A percentile compares a stretch with the other conserved stretches of the same genome.
These are phyloP conservation scores for Oidiodendron maius DNA, from an alignment of 495 filamentous ascomycete species.

Conservation along the genomic window DNA sequence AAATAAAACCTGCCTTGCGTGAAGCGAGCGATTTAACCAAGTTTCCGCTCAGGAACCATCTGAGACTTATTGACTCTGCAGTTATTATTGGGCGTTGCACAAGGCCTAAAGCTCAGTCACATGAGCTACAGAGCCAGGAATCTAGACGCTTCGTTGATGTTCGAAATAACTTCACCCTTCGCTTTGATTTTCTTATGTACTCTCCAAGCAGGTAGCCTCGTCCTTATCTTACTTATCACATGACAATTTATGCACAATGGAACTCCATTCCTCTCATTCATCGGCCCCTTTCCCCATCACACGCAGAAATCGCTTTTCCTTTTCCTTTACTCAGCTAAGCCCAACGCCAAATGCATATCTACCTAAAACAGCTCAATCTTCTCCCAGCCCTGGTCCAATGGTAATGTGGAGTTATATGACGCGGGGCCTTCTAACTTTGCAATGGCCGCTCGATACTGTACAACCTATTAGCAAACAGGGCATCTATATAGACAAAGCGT, in stretches of 20 bases:
- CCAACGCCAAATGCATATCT: neutral
- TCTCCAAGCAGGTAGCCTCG: too few relatives aligned
- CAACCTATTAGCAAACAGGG: conserved; percentile 1
- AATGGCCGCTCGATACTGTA: conserved; percentile 14
- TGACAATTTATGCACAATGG: neutral
- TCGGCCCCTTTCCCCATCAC: neutral
- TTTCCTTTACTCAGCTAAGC: neutral
- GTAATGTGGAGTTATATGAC: too few relatives aligned
- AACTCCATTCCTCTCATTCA: neutral
- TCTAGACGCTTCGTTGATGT: too few relatives aligned
- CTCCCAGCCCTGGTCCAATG: neutral
- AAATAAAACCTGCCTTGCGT: neutral
- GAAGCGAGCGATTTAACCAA: neutral
- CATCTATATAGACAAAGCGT: neutral
- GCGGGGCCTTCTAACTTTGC: too few relatives aligned
- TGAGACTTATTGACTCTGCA: too few relatives aligned
- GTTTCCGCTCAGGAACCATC: too few relatives aligned
- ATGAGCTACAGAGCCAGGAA: too few relatives aligned
- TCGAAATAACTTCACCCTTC: too few relatives aligned
- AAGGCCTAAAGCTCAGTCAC: too few relatives aligned
- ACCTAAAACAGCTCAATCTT: conserved; percentile 1
- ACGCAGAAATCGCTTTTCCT: neutral
- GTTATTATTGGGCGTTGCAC: too few relatives aligned
- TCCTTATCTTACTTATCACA: too few relatives aligned
- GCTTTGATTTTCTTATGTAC: too few relatives aligned